Evolutionary conservation across 2,329 filamentous ascomycete genomes (phyloP), one percentile per base, ranked within the genome.

Genomic region (Botrytis squamosa): DNA sequence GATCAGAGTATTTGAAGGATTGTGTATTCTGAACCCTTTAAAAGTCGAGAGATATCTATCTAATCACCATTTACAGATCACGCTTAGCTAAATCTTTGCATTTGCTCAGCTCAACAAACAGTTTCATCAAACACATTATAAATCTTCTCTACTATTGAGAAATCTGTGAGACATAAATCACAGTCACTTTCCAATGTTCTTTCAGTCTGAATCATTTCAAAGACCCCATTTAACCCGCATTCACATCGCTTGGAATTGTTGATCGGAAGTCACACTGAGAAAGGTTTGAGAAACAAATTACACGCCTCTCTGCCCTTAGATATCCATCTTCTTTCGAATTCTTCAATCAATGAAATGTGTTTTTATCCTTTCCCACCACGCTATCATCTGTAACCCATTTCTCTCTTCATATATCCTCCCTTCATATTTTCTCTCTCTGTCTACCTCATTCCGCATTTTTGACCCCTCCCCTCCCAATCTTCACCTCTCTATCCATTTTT

Each of bases 241-340:
- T 20, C 18, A 33, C 29, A 33, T 14, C 16, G 33, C 16, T 8
- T 36, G 16, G 12, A 22, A 3, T 33, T 20, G 8, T 33, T 59
- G n/a, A 59, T 59, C 6, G 29, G 18, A 59, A 33, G 6, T 7
- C 3, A 59, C 14, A 7, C 16, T 33, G 12, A 29, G 5, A 57
- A 0, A 18, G 9, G 3, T 18, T 18, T 29, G 1, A 29, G 3
- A 57, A 20, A 29, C 16, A 33, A 0, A 3, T 20, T 20, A 9
- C n/a, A 33, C 29, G 2, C 29, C 7, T 10, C 16, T 59, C 29
- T 8, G 7, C 7, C 10, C 7, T 36, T 2, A 10, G 4, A 10
- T 59, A 0, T 12, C 18, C 55, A 59, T 36, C 20, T 2, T 3
- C 22, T 10, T 22, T 12, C 8, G 10, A 4, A 33, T 33, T 16